Percentiles rank a stretch among this genome's conserved stretches.
phyloP scores from a whole-genome alignment of 2,329 filamentous ascomycete genomes.

The Malbranchea cinnamomea region DNA sequence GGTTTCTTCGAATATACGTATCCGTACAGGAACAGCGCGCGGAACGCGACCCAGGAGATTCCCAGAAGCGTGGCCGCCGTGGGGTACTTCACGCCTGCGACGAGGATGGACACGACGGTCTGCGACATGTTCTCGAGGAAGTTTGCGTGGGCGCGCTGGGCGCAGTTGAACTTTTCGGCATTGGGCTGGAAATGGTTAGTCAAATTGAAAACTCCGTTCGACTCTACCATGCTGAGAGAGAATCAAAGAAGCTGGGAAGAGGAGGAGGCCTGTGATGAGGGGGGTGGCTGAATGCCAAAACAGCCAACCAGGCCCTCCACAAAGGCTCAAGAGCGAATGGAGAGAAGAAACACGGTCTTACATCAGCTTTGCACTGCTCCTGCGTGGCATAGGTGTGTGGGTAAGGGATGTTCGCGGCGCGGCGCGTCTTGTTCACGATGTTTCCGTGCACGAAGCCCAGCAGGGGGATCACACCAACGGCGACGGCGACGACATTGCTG shows the following conservation, averaged over 20 bases:
- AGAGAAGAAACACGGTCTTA: conserved; percentile 19
- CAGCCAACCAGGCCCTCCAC: too few species aligned
- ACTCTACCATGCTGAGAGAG: background rate
- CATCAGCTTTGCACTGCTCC: conserved; percentile 36
- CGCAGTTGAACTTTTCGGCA: conserved; percentile 37
- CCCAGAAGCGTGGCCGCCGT: conserved; percentile 31
- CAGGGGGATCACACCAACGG: conserved; percentile 39
- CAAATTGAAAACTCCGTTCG: background rate
- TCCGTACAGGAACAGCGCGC: conserved; percentile 35
- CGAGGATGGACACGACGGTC: conserved; percentile 36
- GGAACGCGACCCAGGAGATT: conserved; percentile 35
- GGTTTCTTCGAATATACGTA: conserved; percentile 28
- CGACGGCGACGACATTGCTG: conserved; percentile 42
- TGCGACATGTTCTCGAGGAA: conserved; percentile 43
- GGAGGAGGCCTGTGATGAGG: conserved; percentile 9
- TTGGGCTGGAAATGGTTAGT: conserved; percentile 16
- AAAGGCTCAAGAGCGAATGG: too few species aligned
- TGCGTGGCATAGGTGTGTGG: conserved; percentile 44
- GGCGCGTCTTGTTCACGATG: conserved; percentile 34
- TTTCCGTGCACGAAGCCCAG: conserved; percentile 37
- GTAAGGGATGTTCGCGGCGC: conserved; percentile 38
- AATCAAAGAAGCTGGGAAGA: background rate
- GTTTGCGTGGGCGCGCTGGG: conserved; percentile 43
- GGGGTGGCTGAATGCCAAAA: too few species aligned
- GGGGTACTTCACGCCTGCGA: conserved; percentile 41